A percentile compares a stretch with the other conserved stretches of the same genome.
Evolutionary conservation across 2,329 filamentous ascomycete species (phyloP).

Genomic region (Aspergillus melleus): DNA sequence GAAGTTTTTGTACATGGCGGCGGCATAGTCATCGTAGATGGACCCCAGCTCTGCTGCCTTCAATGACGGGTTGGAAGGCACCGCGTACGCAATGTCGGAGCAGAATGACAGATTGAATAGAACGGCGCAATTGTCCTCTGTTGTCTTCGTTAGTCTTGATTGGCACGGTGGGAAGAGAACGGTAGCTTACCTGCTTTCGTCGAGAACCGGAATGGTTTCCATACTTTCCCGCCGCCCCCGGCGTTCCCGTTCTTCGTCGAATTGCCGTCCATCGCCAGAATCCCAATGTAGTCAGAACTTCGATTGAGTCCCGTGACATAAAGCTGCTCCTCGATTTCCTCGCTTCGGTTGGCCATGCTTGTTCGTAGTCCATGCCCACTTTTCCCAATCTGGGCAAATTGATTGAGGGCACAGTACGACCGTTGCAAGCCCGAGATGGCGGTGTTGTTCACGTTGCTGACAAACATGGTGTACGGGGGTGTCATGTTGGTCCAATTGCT

Average conservation of each 20-base stretch:
- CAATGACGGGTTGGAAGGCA: constrained; percentile 74
- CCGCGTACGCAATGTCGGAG: constrained; percentile 83
- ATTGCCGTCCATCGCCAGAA: constrained; percentile 65
- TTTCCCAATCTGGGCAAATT: constrained; percentile 63
- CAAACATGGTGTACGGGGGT: constrained; percentile 76
- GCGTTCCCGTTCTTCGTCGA: constrained; percentile 58
- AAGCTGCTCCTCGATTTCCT: constrained; percentile 82
- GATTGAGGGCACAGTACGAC: constrained; percentile 79
- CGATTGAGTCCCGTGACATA: constrained; percentile 74
- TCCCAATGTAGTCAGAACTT: constrained; percentile 70
- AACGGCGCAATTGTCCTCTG: constrained; percentile 79
- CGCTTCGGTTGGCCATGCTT: constrained; percentile 68
- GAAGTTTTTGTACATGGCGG: constrained; percentile 72
- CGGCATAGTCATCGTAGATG: constrained; percentile 77
- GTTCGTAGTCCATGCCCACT: constrained; percentile 60
- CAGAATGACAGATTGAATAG: constrained; percentile 89
- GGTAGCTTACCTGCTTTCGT: constrained; percentile 72
- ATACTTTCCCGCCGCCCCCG: constrained; percentile 76
- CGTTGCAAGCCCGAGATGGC: constrained; percentile 68
- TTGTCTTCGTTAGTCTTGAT: background rate
- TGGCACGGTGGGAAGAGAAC: background rate
- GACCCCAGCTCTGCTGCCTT: constrained; percentile 62
- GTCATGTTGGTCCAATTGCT: constrained; percentile 58
- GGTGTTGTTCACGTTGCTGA: constrained; percentile 59
- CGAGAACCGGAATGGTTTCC: constrained; percentile 67